phyloP scores from a whole-genome alignment of 1,139 yeast species.

The Scheffersomyces titani region DNA sequence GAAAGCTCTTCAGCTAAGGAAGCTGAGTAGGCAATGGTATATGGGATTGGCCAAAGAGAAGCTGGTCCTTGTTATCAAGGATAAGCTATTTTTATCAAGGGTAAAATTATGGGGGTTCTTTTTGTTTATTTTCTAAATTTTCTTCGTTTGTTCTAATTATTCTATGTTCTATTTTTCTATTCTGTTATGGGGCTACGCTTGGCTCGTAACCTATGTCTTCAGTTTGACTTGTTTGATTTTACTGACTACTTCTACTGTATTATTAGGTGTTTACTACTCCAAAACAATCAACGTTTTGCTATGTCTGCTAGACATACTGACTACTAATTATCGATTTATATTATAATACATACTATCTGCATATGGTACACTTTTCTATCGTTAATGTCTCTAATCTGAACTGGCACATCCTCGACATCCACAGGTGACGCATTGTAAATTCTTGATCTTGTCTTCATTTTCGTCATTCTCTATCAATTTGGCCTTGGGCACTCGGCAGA shows the following conservation, averaged over 20 bases:
- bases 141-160: background rate
- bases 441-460: constrained; percentile 30
- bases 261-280: background rate
- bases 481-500: constrained; percentile 81
- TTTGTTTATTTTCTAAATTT: background rate
- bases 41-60: background rate
- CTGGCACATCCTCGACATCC: constrained; percentile 91
- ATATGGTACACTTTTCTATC: background rate
- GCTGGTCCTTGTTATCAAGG: background rate
- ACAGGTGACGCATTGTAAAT: constrained; percentile 73
- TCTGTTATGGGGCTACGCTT: background rate
- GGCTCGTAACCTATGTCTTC: background rate
- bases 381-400: constrained; percentile 49
- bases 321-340: background rate
- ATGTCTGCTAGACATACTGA: background rate
- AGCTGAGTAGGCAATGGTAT: background rate
- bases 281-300: background rate
- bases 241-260: background rate
- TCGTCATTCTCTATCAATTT: constrained; percentile 34
- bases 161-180: background rate
- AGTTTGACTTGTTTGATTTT: background rate
- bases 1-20: background rate
- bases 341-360: background rate
- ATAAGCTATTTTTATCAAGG: background rate
- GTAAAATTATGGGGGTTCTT: background rate